Conservation (phyloP, 352 stramenopile genomes). For the Phytophthora citricola region DNA sequence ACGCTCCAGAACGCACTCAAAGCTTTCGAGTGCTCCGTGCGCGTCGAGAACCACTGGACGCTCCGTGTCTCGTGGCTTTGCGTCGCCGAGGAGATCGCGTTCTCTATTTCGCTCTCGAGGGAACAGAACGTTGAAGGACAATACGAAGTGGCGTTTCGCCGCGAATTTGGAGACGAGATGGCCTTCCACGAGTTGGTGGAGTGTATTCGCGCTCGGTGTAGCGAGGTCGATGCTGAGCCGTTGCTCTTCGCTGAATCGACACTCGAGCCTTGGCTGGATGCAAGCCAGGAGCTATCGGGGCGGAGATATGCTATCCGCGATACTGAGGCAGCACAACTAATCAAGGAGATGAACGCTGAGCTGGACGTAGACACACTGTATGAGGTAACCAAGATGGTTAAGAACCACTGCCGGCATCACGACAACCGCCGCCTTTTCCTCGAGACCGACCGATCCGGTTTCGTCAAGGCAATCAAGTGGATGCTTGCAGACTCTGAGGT, state of each 20-base stretch:
- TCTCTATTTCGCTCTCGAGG: slow-evolving; percentile 61
- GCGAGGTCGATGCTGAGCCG: slow-evolving; percentile 64
- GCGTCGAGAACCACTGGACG: slow-evolving; percentile 47
- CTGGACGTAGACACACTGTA: slow-evolving; percentile 68
- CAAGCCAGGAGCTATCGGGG: slow-evolving; percentile 52
- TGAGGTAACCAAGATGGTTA: slow-evolving; percentile 66
- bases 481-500: slow-evolving; percentile 69
- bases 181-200: slow-evolving; percentile 64
- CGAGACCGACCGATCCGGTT: slow-evolving; percentile 41
- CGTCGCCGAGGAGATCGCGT: slow-evolving; percentile 72
- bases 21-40: slow-evolving; percentile 51
- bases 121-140: slow-evolving; percentile 23
- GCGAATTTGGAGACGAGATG: slow-evolving; percentile 56
- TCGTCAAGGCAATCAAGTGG: slow-evolving; percentile 67
- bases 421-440: slow-evolving; percentile 75
- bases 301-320: slow-evolving; percentile 64
- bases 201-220: slow-evolving; percentile 58
- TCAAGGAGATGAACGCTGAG: slow-evolving; percentile 70
- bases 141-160: slow-evolving; percentile 72
- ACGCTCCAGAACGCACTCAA: slow-evolving; percentile 50
- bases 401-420: slow-evolving; percentile 76
- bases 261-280: slow-evolving; percentile 67
- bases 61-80: slow-evolving; percentile 62
- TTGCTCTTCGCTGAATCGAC: slow-evolving; percentile 59
- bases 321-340: slow-evolving; percentile 48